These are phyloP conservation scores for Macaranga tanarius DNA, from an alignment of 441 rosid genomes.

Conservation along the genomic window DNA sequence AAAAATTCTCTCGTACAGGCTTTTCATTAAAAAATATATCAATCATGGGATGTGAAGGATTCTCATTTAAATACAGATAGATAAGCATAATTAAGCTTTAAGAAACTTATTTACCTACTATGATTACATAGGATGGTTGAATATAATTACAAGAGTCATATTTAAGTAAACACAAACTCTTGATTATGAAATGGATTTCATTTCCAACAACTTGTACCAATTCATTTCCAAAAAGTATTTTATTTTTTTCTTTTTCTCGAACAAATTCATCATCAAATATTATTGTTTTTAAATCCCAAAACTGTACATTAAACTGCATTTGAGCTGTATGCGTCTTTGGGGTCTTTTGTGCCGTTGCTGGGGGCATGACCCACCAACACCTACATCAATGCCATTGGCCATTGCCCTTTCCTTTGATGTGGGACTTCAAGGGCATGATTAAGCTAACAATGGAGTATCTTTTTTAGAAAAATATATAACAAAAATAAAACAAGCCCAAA, in stretches of 20 bases:
- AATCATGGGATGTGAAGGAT: too few species aligned
- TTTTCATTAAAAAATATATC: too few species aligned
- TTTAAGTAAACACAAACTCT: neutral
- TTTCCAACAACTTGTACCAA: neutral
- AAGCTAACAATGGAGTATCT: neutral
- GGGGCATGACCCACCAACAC: constrained; percentile 1
- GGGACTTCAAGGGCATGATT: neutral
- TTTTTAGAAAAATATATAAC: neutral
- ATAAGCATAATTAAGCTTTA: neutral
- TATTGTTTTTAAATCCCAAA: too few species aligned
- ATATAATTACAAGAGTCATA: too few species aligned
- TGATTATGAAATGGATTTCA: neutral
- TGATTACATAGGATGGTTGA: too few species aligned
- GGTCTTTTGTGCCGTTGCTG: neutral
- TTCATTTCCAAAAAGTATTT: neutral
- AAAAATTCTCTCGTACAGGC: too few species aligned
- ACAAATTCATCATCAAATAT: neutral
- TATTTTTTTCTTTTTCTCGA: neutral
- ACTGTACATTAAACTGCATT: too few species aligned
- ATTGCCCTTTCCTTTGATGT: neutral
- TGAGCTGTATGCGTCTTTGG: too few species aligned
- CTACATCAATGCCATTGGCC: neutral
- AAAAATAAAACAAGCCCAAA: neutral
- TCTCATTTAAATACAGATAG: neutral
- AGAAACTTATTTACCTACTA: neutral